Percentiles rank a stretch among this genome's conserved stretches.
Evolutionary conservation across 768 basidiomycete species (phyloP).

Genomic region (Macrolepiota dolichaula): DNA sequence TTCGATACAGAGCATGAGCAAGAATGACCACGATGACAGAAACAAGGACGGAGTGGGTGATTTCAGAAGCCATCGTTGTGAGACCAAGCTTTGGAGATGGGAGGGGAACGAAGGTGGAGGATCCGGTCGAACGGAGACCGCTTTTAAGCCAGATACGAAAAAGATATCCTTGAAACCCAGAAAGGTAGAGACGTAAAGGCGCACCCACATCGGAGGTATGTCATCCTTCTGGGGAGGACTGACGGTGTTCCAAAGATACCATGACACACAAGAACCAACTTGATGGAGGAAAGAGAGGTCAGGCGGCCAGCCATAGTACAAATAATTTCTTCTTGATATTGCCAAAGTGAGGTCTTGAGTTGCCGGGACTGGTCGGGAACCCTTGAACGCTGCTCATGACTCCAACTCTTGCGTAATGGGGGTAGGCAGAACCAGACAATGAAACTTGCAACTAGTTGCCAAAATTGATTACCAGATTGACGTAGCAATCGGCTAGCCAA

Average conservation of each 20-base stretch:
- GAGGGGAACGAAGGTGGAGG: background rate
- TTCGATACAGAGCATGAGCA: background rate
- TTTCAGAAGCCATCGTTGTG: background rate
- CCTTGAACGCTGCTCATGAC: background rate
- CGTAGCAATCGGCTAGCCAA: background rate
- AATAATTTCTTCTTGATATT: background rate
- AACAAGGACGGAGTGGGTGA: background rate
- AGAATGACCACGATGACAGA: constrained; percentile 3
- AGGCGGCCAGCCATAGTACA: background rate
- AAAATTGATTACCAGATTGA: background rate
- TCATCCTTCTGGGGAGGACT: background rate
- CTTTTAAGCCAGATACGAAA: background rate
- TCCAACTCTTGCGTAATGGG: constrained; percentile 1
- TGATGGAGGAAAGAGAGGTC: constrained; percentile 8
- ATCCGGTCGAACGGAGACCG: background rate
- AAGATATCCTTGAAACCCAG: background rate
- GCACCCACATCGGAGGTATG: background rate
- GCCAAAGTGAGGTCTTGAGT: background rate
- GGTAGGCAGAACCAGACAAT: background rate
- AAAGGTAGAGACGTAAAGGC: constrained; percentile 1
- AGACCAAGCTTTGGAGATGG: background rate
- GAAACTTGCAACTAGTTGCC: background rate
- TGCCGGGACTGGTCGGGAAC: background rate
- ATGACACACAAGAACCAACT: constrained; percentile 2
- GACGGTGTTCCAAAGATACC: background rate